Conservation (phyloP, 2,329 filamentous ascomycete species). For the Trichoderma asperellum region DNA sequence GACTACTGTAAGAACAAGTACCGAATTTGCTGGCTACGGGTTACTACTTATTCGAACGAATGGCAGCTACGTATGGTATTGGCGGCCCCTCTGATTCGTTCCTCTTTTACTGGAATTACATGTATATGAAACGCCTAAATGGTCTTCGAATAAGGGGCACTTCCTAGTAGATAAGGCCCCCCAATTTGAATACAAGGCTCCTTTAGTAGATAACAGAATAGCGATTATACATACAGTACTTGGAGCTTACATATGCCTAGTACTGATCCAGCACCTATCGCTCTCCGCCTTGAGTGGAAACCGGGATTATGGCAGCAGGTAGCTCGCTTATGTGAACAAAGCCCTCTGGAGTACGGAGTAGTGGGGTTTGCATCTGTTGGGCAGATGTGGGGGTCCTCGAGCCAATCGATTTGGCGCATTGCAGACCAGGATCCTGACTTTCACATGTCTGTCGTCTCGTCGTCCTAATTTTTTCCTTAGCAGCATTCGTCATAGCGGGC, state of each 20-base stretch:
- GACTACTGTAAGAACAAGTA: neutral
- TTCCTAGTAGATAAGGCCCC: neutral
- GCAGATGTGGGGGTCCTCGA: slow-evolving; percentile 1
- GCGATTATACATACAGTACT: neutral
- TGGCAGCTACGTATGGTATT: neutral
- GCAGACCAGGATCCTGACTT: slow-evolving; percentile 9
- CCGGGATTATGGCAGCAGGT: neutral
- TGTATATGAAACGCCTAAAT: neutral
- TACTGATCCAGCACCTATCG: neutral
- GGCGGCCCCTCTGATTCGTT: neutral
- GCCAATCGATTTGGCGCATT: slow-evolving; percentile 1
- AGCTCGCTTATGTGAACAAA: slow-evolving; percentile 24
- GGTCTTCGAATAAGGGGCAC: neutral
- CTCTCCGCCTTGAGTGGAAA: neutral
- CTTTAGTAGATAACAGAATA: neutral
- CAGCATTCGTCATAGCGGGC: slow-evolving; percentile 21
- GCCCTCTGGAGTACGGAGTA: slow-evolving; percentile 5
- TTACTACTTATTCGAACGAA: neutral
- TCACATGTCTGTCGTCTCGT: slow-evolving; percentile 24
- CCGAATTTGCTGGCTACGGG: neutral
- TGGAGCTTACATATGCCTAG: neutral
- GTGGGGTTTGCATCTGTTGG: slow-evolving; percentile 24
- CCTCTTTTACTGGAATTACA: neutral
- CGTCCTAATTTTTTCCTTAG: slow-evolving; percentile 4
- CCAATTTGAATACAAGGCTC: neutral